Conservation (phyloP, 2,329 filamentous ascomycete species). For the Piedraia hortae region DNA sequence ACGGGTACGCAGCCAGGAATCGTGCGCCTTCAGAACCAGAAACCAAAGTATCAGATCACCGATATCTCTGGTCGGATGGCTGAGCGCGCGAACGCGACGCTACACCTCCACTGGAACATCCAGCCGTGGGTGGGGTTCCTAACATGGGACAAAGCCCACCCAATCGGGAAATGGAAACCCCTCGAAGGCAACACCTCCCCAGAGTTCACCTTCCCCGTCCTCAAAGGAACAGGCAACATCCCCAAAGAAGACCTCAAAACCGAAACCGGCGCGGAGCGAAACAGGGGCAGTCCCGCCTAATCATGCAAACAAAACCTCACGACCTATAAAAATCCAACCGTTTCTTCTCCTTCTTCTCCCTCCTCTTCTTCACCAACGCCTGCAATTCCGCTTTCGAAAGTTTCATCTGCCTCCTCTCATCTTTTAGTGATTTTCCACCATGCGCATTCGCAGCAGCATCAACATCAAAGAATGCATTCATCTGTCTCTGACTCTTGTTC, state of each 20-base stretch:
- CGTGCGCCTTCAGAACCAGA: constrained; percentile 54
- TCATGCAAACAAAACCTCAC: constrained; percentile 18
- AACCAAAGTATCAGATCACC: constrained; percentile 90
- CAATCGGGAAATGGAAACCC: constrained; percentile 32
- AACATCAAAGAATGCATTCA: constrained; percentile 89
- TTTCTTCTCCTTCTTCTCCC: constrained; percentile 82
- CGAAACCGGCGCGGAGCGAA: constrained; percentile 22
- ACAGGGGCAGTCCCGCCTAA: constrained; percentile 17
- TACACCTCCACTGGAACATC: constrained; percentile 81
- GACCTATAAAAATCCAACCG: constrained; percentile 71
- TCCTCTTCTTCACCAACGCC: constrained; percentile 70
- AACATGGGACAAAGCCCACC: constrained; percentile 36
- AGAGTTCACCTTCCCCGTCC: constrained; percentile 31
- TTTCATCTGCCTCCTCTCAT: constrained; percentile 65
- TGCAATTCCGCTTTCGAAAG: constrained; percentile 66
- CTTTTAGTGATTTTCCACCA: constrained; percentile 70
- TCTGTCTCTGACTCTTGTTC: constrained; percentile 61
- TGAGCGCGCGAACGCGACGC: constrained; percentile 40
- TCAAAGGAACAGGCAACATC: constrained; percentile 32
- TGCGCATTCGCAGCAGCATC: constrained; percentile 80
- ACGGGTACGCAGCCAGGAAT: constrained; percentile 28
- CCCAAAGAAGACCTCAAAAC: constrained; percentile 21
- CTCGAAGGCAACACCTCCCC: constrained; percentile 37
- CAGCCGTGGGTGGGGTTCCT: constrained; percentile 86
- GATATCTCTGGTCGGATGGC: constrained; percentile 61